These are phyloP conservation scores for Rhynchosporium secalis DNA, from an alignment of 2,329 filamentous ascomycete species.

Conservation along the genomic window DNA sequence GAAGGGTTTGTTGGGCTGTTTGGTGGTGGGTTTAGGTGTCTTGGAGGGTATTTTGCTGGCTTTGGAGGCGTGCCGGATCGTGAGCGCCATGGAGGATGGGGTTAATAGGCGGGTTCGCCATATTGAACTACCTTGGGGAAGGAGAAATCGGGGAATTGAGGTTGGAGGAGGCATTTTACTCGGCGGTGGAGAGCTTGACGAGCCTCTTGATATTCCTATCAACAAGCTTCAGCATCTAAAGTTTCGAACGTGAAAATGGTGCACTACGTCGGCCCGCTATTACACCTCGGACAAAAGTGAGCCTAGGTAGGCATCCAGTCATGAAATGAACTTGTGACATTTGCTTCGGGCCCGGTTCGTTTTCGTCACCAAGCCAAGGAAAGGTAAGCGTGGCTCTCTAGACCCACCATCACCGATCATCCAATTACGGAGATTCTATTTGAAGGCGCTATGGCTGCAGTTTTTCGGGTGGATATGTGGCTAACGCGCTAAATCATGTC, in stretches of 20 bases:
- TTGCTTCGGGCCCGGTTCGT: too few species aligned
- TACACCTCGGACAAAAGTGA: background rate
- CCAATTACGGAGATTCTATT: too few species aligned
- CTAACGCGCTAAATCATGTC: slow-evolving; percentile 11
- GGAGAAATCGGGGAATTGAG: slow-evolving; percentile 66
- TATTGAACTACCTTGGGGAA: slow-evolving; percentile 59
- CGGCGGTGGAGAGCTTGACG: background rate
- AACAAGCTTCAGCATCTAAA: background rate
- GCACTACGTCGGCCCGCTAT: slow-evolving; percentile 2
- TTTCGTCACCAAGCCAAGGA: too few species aligned
- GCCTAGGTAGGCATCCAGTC: too few species aligned
- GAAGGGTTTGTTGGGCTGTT: slow-evolving; percentile 52
- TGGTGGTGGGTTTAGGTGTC: slow-evolving; percentile 12
- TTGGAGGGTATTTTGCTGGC: slow-evolving; percentile 8
- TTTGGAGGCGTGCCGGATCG: slow-evolving; percentile 41
- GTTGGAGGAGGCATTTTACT: slow-evolving; percentile 43
- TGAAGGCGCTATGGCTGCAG: too few species aligned
- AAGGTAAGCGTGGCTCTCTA: too few species aligned
- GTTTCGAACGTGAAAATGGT: background rate
- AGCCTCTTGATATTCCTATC: slow-evolving; percentile 3
- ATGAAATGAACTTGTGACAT: too few species aligned
- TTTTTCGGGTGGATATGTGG: too few species aligned
- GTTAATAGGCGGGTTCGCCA: slow-evolving; percentile 47
- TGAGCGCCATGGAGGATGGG: slow-evolving; percentile 35
- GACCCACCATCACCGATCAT: too few species aligned